phyloP scores from a whole-genome alignment of 805 yeast genomes.

The Teunomyces pallodes region DNA sequence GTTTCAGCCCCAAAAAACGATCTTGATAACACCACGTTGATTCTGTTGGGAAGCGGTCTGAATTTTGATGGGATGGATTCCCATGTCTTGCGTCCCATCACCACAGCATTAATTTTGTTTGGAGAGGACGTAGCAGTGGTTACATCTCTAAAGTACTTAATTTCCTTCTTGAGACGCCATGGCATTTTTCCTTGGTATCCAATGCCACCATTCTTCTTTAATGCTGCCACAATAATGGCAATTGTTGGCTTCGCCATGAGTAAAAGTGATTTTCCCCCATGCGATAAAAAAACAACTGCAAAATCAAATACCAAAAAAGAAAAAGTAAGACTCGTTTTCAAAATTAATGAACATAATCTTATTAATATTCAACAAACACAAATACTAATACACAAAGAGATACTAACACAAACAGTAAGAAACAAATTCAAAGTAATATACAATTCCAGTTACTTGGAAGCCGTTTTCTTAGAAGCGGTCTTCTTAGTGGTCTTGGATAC shows the following conservation, averaged over 20 bases:
- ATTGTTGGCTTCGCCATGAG: slow-evolving; percentile 14
- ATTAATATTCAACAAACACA: not conserved
- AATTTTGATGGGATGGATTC: slow-evolving; percentile 84
- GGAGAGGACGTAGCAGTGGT: slow-evolving; percentile 47
- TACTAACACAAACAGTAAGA: slow-evolving; percentile 2
- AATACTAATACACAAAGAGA: slow-evolving; percentile 5
- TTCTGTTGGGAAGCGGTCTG: slow-evolving; percentile 74
- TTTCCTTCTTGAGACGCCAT: slow-evolving; percentile 82
- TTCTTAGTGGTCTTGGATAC: slow-evolving; percentile 26
- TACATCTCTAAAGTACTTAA: slow-evolving; percentile 77
- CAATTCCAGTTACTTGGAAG: slow-evolving; percentile 11
- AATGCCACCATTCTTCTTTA: slow-evolving; percentile 77
- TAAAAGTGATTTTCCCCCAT: not conserved
- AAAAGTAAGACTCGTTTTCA: too few relatives aligned
- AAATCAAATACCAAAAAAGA: too few relatives aligned
- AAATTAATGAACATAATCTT: too few relatives aligned
- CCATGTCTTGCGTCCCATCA: slow-evolving; percentile 98
- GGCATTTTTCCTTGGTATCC: slow-evolving; percentile 82
- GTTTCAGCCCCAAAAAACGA: slow-evolving; percentile 16
- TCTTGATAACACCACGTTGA: slow-evolving; percentile 75
- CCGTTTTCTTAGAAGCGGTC: slow-evolving; percentile 20
- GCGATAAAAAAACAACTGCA: too few relatives aligned
- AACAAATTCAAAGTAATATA: slow-evolving; percentile 2
- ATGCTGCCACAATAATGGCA: slow-evolving; percentile 76
- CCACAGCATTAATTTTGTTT: slow-evolving; percentile 61